Evolutionary conservation across 2,329 filamentous ascomycete genomes (phyloP).

Genomic region (Colletotrichum lupini): DNA sequence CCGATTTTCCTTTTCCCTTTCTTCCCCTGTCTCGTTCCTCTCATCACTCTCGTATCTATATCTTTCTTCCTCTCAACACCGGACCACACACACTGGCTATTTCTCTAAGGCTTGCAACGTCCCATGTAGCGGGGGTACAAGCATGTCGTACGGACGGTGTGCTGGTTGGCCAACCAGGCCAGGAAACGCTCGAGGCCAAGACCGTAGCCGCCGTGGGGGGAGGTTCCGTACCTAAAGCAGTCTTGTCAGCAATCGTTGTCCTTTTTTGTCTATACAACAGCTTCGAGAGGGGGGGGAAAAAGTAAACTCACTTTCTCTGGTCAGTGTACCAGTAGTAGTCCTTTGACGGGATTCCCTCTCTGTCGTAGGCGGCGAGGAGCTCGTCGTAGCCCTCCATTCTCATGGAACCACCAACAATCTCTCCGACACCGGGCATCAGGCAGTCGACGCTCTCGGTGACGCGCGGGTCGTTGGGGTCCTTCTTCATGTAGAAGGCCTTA

Average conservation of each 20-base stretch:
- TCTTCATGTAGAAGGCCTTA: constrained; percentile 99
- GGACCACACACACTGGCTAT: not conserved
- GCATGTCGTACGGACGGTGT: constrained; percentile 74
- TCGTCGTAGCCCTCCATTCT: constrained; percentile 93
- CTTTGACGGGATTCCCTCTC: constrained; percentile 84
- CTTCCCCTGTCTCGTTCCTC: not conserved
- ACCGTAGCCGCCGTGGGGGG: constrained; percentile 92
- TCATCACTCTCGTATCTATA: not conserved
- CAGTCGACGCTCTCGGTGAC: constrained; percentile 94
- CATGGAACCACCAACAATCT: constrained; percentile 97
- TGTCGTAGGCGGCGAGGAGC: constrained; percentile 87
- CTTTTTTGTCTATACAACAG: not conserved
- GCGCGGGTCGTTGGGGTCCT: constrained; percentile 79
- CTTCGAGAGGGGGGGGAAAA: not conserved
- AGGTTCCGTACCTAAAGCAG: constrained; percentile 80
- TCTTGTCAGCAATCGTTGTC: not conserved
- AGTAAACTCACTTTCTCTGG: constrained; percentile 82
- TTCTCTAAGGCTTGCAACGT: constrained; percentile 76
- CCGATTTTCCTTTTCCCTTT: not conserved
- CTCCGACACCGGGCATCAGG: constrained; percentile 91
- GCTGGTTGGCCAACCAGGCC: constrained; percentile 72
- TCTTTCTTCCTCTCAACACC: not conserved
- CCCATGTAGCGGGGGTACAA: constrained; percentile 86
- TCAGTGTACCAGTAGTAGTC: constrained; percentile 99
- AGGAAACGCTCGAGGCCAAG: constrained; percentile 86